Percentiles rank a stretch among this genome's conserved stretches.
These are phyloP conservation scores for Filobasidium uniguttulatum DNA, from an alignment of 1,284 basidiomycete species.

Conservation along the genomic window DNA sequence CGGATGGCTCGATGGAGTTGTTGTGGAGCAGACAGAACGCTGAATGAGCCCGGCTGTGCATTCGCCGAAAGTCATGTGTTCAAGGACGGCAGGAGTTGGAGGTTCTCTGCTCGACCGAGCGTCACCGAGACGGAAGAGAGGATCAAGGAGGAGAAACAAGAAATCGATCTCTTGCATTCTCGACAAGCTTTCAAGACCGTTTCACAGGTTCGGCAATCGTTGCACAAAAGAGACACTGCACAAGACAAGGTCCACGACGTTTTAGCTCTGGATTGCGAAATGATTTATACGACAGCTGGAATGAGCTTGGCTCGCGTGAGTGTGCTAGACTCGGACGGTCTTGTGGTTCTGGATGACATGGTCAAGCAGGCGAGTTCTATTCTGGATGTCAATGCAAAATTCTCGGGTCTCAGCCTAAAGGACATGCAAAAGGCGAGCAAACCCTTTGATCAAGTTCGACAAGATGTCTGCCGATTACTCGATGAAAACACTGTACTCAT, in stretches of 20 bases:
- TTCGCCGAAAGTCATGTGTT: slow-evolving; percentile 30
- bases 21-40: slow-evolving; percentile 37
- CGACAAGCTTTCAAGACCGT: slow-evolving; percentile 61
- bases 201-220: too few relatives aligned
- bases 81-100: slow-evolving; percentile 22
- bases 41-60: slow-evolving; percentile 33
- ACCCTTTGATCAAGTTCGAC: slow-evolving; percentile 52
- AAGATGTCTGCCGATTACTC: slow-evolving; percentile 54
- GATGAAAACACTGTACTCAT: slow-evolving; percentile 65
- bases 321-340: slow-evolving; percentile 60
- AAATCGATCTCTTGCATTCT: slow-evolving; percentile 53
- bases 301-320: slow-evolving; percentile 76
- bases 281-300: slow-evolving; percentile 81
- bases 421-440: slow-evolving; percentile 48
- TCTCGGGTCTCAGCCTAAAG: slow-evolving; percentile 65
- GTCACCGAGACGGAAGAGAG: slow-evolving; percentile 48
- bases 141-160: slow-evolving; percentile 46
- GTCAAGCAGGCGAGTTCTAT: slow-evolving; percentile 64
- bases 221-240: slow-evolving; percentile 16
- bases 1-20: slow-evolving; percentile 32
- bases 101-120: slow-evolving; percentile 45
- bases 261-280: slow-evolving; percentile 75
- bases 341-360: slow-evolving; percentile 63
- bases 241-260: slow-evolving; percentile 48
- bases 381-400: slow-evolving; percentile 76